Evolutionary conservation across 1,284 basidiomycete genomes (phyloP), one percentile per base, ranked within the genome.

Genomic region (Papiliotrema laurentii): DNA sequence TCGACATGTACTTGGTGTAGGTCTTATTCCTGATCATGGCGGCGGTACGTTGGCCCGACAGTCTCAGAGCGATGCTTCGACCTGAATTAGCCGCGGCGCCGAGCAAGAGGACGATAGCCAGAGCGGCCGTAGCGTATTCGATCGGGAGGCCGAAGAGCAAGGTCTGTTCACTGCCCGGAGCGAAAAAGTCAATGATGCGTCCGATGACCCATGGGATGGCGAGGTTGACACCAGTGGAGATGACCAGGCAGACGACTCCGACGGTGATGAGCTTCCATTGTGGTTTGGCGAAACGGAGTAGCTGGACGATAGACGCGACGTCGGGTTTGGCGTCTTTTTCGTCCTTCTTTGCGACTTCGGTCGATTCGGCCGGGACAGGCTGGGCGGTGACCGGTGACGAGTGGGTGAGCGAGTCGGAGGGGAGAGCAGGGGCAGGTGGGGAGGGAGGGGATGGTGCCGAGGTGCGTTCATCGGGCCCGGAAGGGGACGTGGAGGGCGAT

Each of bases 141-240:
- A 72, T 51, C 9, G 68, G 68, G 25, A 72, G 30, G 19, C 68
- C 70, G 42, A 72, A 67, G 4, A 72, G 55, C 26, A 65, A 47
- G 0, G 60, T 63, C n/a, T 59, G 59, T 24, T 68, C 60, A 7
- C 64, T 68, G 6, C 68, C 70, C 24, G 70, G 70, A 1, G 68
- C 62, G 44, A 72, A 72, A 54, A 63, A 69, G 54, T 72, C 70
- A 51, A 72, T 72, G 40, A 72, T 72, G 25, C 68, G 57, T 41
- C 70, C 70, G 45, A 71, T 71, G 7, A 63, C 60, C 60, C 64
- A 71, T 16, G 70, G 70, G 9, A 70, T 64, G 4, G 61, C 58
- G 10, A 71, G 56, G 25, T 64, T 66, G 36, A 69, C 66, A 45
- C 59, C 67, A 4, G 70, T 72, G 2, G 66, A 68, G 21, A 72